phyloP scores from a whole-genome alignment of 768 basidiomycete species.

The Suillus subluteus region DNA sequence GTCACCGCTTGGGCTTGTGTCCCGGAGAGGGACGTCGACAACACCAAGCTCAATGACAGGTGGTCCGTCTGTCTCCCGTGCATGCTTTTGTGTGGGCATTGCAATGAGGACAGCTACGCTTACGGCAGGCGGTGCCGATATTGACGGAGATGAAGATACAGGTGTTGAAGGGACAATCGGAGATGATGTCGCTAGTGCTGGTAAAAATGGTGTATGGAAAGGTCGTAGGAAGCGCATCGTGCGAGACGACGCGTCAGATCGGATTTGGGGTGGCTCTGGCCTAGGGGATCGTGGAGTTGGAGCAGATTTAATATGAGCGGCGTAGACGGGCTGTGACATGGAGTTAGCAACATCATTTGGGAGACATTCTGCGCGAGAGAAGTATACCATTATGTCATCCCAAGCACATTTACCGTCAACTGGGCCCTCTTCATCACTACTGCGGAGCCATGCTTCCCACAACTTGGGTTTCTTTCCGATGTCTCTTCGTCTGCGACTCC shows the following conservation, averaged over 20 bases:
- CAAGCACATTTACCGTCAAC: slow-evolving; percentile 27
- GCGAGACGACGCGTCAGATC: slow-evolving; percentile 14
- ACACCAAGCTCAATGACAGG: slow-evolving; percentile 40
- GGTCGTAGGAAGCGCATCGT: slow-evolving; percentile 21
- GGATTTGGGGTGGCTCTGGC: slow-evolving; percentile 3
- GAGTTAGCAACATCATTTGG: not conserved
- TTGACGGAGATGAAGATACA: slow-evolving; percentile 14
- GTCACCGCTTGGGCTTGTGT: not conserved
- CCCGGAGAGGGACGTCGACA: slow-evolving; percentile 17
- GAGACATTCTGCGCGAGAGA: not conserved
- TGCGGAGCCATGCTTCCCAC: slow-evolving; percentile 33
- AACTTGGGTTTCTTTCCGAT: slow-evolving; percentile 35
- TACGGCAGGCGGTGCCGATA: slow-evolving; percentile 26
- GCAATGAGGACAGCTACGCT: slow-evolving; percentile 48
- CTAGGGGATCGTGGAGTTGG: slow-evolving; percentile 12
- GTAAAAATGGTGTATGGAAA: slow-evolving; percentile 22
- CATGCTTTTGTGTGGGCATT: slow-evolving; percentile 37
- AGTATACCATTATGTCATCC: slow-evolving; percentile 32
- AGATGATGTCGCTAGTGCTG: slow-evolving; percentile 15
- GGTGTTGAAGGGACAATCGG: slow-evolving; percentile 7
- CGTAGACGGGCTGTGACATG: slow-evolving; percentile 27
- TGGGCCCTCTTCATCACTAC: slow-evolving; percentile 15
- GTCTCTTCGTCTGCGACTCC: slow-evolving; percentile 27
- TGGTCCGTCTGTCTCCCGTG: slow-evolving; percentile 26
- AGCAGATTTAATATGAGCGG: slow-evolving; percentile 23